These are phyloP conservation scores for Penicillium sp. DNA, from an alignment of 2,329 filamentous ascomycete genomes.

Conservation along the genomic window DNA sequence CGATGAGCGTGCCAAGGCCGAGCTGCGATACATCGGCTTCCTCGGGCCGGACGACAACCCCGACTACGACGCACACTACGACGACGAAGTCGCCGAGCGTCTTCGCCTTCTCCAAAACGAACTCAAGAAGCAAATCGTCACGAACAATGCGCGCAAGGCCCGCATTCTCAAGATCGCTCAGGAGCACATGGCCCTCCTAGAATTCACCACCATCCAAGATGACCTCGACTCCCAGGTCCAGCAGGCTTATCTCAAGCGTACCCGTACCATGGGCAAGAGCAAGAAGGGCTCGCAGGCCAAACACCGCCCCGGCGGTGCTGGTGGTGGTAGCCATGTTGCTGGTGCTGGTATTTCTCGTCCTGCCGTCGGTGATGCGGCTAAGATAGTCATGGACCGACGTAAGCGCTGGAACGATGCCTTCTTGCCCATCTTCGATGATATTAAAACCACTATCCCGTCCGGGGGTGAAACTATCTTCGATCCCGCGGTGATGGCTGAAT, in stretches of 20 bases:
- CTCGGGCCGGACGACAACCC: constrained; percentile 64
- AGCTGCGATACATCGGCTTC: constrained; percentile 86
- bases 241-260: constrained; percentile 91
- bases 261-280: constrained; percentile 86
- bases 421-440: constrained; percentile 82
- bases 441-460: constrained; percentile 69
- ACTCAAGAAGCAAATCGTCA: constrained; percentile 74
- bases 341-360: constrained; percentile 47
- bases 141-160: constrained; percentile 87
- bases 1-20: constrained; percentile 85
- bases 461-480: constrained; percentile 70
- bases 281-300: constrained; percentile 73
- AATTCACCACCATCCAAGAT: constrained; percentile 94
- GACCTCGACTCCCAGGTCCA: constrained; percentile 94
- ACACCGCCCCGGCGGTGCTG: constrained; percentile 59
- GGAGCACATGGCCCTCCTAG: constrained; percentile 91
- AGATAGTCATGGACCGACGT: constrained; percentile 86
- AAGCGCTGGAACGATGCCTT: constrained; percentile 88
- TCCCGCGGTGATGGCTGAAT: constrained; percentile 63
- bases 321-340: constrained; percentile 60
- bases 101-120: constrained; percentile 78
- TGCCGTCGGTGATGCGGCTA: constrained; percentile 80
- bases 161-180: constrained; percentile 81
- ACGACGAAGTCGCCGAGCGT: constrained; percentile 89
- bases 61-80: constrained; percentile 83